Base-by-base conservation (phyloP, 306 rosid genomes). In the Medicago arabica region DNA sequence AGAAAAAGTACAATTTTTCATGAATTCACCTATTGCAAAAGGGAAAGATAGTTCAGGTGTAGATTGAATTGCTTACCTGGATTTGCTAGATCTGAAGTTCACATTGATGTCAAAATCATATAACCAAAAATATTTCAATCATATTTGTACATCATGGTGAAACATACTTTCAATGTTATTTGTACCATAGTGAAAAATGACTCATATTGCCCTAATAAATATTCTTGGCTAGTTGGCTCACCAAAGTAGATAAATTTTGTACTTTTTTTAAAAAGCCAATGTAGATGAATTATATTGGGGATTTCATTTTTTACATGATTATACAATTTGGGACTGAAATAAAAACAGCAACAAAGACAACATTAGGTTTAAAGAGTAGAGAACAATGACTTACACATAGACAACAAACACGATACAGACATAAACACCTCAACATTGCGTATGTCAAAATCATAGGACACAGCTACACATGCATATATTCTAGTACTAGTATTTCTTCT, bases 91-190 rank as follows among this genome's bases (percentile, higher is more conserved):
- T 53, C 25, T 47, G 59, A 50, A 67, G n/a, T 55, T 74, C 41
- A 10, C 41, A 71, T 60, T 73, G 16, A 25, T 78, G 67, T 78
- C 57, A 60, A 39, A 12, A 50, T 72, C 62, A 77, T 49, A 5
- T 16, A 14, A 78, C 50, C 53, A 49, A 16, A 16, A 71, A 71
- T 12, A 40, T 58, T 71, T 75, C 69, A 74, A 66, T 65, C n/a
- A 72, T 59, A 49, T n/a, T 75, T 54, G 75, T 47, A 74, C 55
- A 17, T 19, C 39, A 16, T 11, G 9, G 65, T 58, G 72, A 40
- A 67, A 57, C 81, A 75, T 38, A 44, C 39, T 65, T 75, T 75
- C 72, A 74, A 66, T 58, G 28, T 67, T 58, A 57, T 34, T 71
- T 59, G 79, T 57, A 70, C 36, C 9, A 25, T n/a, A 17, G 58